These are phyloP conservation scores for Hermanozyma aechmeae DNA, from an alignment of 805 yeast species.

Conservation along the genomic window DNA sequence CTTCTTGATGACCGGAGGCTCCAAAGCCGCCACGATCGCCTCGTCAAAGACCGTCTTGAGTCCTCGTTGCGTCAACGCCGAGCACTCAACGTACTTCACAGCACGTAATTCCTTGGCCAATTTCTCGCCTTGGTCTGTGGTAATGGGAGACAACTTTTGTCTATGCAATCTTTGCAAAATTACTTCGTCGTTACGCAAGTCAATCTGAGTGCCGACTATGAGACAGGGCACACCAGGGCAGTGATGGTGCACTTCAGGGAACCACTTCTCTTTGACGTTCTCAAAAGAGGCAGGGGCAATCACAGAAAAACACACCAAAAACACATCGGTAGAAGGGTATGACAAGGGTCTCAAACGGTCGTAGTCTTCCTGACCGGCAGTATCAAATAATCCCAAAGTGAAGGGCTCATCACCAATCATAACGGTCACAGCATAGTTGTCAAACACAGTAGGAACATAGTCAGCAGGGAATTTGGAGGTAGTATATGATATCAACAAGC, in stretches of 20 bases:
- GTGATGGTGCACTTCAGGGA: constrained; percentile 93
- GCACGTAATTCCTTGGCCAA: constrained; percentile 92
- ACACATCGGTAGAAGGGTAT: constrained; percentile 95
- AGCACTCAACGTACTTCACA: constrained; percentile 94
- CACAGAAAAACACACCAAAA: constrained; percentile 90
- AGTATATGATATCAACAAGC: constrained; percentile 90
- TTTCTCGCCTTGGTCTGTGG: constrained; percentile 82
- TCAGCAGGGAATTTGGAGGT: constrained; percentile 97
- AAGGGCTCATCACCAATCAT: constrained; percentile 98
- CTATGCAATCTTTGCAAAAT: constrained; percentile 83
- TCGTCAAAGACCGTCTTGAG: constrained; percentile 97
- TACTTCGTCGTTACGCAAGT: constrained; percentile 87
- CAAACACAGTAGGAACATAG: constrained; percentile 97
- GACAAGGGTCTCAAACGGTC: constrained; percentile 94
- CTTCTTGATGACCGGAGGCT: constrained; percentile 84
- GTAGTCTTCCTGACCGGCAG: constrained; percentile 99
- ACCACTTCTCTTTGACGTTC: constrained; percentile 97
- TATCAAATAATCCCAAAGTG: constrained; percentile 93
- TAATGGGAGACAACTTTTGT: constrained; percentile 81
- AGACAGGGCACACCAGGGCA: constrained; percentile 98
- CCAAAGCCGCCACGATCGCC: constrained; percentile 96
- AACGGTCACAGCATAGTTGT: constrained; percentile 88
- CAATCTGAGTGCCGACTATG: constrained; percentile 95
- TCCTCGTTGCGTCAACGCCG: constrained; percentile 95
- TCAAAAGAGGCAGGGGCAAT: constrained; percentile 96